Conservation (phyloP, 1,139 yeast genomes). For the Yamadazyma taylorii region DNA sequence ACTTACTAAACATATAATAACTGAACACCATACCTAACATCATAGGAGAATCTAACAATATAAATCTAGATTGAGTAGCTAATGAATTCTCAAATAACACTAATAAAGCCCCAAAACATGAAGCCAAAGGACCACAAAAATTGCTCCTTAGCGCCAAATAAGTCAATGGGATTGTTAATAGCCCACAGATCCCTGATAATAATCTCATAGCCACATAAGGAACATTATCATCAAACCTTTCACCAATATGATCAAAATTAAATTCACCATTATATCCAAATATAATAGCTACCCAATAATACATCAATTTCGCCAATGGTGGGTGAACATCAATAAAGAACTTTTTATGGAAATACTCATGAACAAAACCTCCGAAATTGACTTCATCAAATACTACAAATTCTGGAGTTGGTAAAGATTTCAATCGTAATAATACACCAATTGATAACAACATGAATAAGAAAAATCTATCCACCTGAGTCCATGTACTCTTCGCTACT, state of each 20-base stretch:
- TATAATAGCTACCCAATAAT: constrained; percentile 39
- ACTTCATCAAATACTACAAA: constrained; percentile 94
- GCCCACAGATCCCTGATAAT: constrained; percentile 41
- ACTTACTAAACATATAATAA: constrained; percentile 43
- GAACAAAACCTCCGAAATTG: constrained; percentile 45
- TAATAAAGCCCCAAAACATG: constrained; percentile 46
- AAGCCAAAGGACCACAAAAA: constrained; percentile 42
- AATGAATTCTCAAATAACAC: constrained; percentile 56
- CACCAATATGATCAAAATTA: constrained; percentile 32
- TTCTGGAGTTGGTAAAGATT: constrained; percentile 63
- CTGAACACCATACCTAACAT: constrained; percentile 46
- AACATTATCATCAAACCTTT: constrained; percentile 27
- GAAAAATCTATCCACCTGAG: constrained; percentile 22
- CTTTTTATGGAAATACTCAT: constrained; percentile 57
- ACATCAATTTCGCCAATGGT: constrained; percentile 55
- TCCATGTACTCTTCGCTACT: constrained; percentile 5
- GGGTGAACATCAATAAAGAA: constrained; percentile 65
- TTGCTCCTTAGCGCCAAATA: constrained; percentile 50
- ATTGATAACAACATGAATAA: constrained; percentile 22
- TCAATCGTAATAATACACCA: constrained; percentile 42
- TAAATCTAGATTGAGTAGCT: constrained; percentile 48
- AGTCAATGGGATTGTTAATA: constrained; percentile 42
- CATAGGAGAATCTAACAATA: constrained; percentile 53
- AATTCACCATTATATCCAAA: constrained; percentile 49
- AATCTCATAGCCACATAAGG: constrained; percentile 39